Base-by-base conservation (phyloP, 1,284 basidiomycete genomes). In the Quambalaria eucalypti region DNA sequence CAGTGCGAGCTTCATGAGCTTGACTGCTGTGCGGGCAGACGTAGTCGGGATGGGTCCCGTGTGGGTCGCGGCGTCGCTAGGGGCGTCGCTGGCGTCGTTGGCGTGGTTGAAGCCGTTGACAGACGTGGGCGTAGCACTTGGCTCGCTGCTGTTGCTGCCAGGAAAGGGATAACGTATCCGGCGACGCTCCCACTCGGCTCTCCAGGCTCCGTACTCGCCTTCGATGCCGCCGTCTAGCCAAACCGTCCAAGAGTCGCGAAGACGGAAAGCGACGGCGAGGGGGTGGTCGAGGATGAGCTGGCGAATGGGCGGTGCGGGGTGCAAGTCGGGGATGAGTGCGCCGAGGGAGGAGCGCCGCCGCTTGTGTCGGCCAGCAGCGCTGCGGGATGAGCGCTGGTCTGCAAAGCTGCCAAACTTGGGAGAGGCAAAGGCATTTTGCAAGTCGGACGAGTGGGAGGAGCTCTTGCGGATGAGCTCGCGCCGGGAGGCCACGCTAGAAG, bases 241-340 rank as follows among this genome's bases (percentile, higher is more conserved):
- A 1, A 88, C 79, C 2, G 80, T 80, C 87, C 88, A 90, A 6
- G 87, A 85, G 69, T 90, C 88, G 48, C 86, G 80, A 30, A 90
- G 77, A 33, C 84, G 81, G 30, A 87, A 76, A 82, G 86, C 89
- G 0, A 76, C 78, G 2, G 80, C 80, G 25, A 88, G 48, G 1
- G 84, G 82, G 64, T 86, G 84, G 1, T 72, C 69, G 23, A 90
- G 73, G 23, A 85, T 52, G 33, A 77, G 78, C 16, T 76, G 33
- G 12, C 54, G 33, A 4, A 50, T 28, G 3, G 54, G 44, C 1
- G 48, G 36, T 8, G 33, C 23, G 21, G 50, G 50, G 26, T 50
- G 33, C 9, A 50, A 30, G 29, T 50, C 49, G 25, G 16, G 65
- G 47, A 85, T 82, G 1, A 79, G 42, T 6, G 65, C 57, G 1